Conservation (phyloP, 306 rosid genomes). For the Lagenaria siceraria region DNA sequence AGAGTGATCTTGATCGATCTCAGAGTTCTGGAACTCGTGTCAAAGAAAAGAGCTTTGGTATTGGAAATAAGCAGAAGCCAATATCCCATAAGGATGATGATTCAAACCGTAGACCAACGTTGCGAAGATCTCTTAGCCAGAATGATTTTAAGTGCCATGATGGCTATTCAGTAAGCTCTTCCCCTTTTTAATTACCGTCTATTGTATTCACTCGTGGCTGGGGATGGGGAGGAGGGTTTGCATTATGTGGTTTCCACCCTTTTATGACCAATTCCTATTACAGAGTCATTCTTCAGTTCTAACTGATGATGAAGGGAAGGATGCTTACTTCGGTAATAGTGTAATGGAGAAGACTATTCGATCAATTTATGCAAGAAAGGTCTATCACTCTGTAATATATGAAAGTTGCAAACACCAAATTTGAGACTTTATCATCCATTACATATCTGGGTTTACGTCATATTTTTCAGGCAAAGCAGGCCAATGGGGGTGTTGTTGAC, state of each 20-base stretch:
- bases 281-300: constrained; percentile 91
- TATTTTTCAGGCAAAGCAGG: constrained; percentile 40
- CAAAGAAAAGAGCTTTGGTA: constrained; percentile 31
- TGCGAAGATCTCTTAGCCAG: constrained; percentile 70
- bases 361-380: constrained; percentile 53
- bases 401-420: not conserved
- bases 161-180: constrained; percentile 77
- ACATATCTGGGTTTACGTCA: constrained; percentile 10
- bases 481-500: constrained; percentile 25
- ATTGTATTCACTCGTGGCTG: not conserved
- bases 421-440: not conserved
- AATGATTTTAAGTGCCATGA: constrained; percentile 64
- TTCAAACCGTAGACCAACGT: constrained; percentile 42
- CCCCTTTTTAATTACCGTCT: not conserved
- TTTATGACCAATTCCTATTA: constrained; percentile 14
- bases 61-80: constrained; percentile 27
- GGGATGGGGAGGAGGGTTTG: not conserved
- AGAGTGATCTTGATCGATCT: constrained; percentile 76
- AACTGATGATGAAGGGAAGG: constrained; percentile 78
- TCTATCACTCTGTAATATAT: not conserved
- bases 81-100: constrained; percentile 30
- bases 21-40: constrained; percentile 29
- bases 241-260: not conserved
- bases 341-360: constrained; percentile 40
- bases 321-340: constrained; percentile 27